Evolutionary conservation across 441 rosid species (phyloP), one percentile per base, ranked within the genome.

Genomic region (Pelargonium fulgidum): DNA sequence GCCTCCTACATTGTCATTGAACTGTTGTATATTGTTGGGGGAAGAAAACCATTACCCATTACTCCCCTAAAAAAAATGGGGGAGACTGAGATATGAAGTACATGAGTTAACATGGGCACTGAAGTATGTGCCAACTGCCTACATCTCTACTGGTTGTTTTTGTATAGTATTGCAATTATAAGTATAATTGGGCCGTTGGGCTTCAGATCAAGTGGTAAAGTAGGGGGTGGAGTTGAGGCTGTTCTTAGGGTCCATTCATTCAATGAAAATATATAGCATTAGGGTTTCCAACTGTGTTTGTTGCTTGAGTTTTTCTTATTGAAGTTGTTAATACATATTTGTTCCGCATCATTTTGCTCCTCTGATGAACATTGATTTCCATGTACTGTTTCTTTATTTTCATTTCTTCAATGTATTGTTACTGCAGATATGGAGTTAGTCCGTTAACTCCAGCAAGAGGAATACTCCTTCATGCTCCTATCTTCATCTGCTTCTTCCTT

Each of bases 391-490:
- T 12, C 58, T 13, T 50, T 50, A 50, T 50, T n/a, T 13, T 11
- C 13, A 48, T 22, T 52, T 72, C 66, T 66, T 44, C 33, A 8
- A 17, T 14, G 17, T 71, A 64, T 10, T 50, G 45, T 47, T 12
- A 3, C 9, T 66, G 71, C 70, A 75, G 78, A 68, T 75, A 81
- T 79, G 85, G 85, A 20, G 73, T 83, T 66, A 73, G 70, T 76
- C 85, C 83, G n/a, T 72, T 83, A 62, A 81, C 83, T 48, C 87
- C 85, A 26, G 74, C 81, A 62, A 83, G 81, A 76, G 87, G 85
- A 70, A 77, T 83, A 62, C 69, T 83, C 54, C 77, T 83, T 67
- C 87, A 81, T 77, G 85, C 81, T 41, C 85, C 87, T 70, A 68
- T 83, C 81, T 81, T 83, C 78, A 74, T 84, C 74, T 79, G 87